These are phyloP conservation scores for Marasmius tenuissimus DNA, from an alignment of 1,284 basidiomycete genomes.

Conservation along the genomic window DNA sequence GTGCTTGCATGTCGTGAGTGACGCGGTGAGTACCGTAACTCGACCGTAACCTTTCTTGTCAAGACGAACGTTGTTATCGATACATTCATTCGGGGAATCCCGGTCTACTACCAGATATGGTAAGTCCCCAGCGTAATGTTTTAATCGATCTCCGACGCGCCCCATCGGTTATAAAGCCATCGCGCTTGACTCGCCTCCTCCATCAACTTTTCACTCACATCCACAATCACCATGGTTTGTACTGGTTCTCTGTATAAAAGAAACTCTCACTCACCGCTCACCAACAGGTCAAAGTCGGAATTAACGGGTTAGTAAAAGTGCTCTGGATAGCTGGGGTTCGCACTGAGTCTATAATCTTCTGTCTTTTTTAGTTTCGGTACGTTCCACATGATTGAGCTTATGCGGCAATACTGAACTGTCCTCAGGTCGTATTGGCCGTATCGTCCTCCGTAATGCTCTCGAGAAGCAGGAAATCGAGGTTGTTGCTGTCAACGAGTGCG, in stretches of 20 bases:
- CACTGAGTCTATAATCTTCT: slow-evolving; percentile 21
- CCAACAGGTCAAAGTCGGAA: slow-evolving; percentile 77
- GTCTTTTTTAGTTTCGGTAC: slow-evolving; percentile 72
- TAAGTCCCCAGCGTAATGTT: neutral
- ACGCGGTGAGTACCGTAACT: no score
- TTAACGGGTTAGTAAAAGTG: slow-evolving; percentile 74
- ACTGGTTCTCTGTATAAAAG: no score
- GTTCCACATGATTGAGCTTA: slow-evolving; percentile 21
- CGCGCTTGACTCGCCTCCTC: neutral
- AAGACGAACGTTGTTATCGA: no score
- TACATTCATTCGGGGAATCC: no score
- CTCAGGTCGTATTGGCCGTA: slow-evolving; percentile 94
- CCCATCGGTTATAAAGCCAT: neutral
- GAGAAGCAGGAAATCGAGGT: slow-evolving; percentile 76
- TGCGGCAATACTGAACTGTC: no score
- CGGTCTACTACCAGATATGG: no score
- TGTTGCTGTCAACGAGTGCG: slow-evolving; percentile 89
- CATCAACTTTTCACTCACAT: slow-evolving; percentile 5
- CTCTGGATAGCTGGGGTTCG: slow-evolving; percentile 6
- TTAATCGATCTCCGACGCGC: neutral
- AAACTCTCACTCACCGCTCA: neutral
- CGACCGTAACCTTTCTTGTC: no score
- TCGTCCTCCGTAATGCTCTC: slow-evolving; percentile 95
- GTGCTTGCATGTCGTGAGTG: no score
- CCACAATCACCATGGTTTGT: neutral